phyloP scores from a whole-genome alignment of 2,329 filamentous ascomycete species.

The Byssochlamys sp. region DNA sequence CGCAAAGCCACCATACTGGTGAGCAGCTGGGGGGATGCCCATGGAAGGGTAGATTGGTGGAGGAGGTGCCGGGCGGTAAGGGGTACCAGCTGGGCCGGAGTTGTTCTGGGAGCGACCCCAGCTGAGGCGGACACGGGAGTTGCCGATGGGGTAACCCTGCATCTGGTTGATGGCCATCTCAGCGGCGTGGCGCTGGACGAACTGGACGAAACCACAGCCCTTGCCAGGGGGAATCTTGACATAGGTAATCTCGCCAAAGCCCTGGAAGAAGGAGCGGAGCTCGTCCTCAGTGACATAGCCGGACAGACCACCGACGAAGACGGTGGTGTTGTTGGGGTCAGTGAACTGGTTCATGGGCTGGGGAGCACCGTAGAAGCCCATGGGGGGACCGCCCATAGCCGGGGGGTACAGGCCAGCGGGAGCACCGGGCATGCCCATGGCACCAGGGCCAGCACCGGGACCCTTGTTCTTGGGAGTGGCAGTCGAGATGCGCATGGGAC shows the following conservation, averaged over 20 bases:
- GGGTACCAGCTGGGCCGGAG: slow-evolving; percentile 87
- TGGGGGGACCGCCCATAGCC: slow-evolving; percentile 57
- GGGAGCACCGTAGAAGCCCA: slow-evolving; percentile 55
- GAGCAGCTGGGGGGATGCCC: slow-evolving; percentile 54
- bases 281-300: slow-evolving; percentile 98
- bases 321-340: slow-evolving; percentile 97
- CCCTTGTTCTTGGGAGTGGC: slow-evolving; percentile 88
- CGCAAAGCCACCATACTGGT: slow-evolving; percentile 55
- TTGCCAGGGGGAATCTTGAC: slow-evolving; percentile 99
- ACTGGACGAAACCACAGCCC: slow-evolving; percentile 97
- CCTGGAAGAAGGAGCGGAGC: slow-evolving; percentile 99
- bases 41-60: slow-evolving; percentile 63
- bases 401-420: slow-evolving; percentile 55
- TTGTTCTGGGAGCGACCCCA: slow-evolving; percentile 99
- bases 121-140: slow-evolving; percentile 91
- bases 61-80: slow-evolving; percentile 85
- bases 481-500: slow-evolving; percentile 96
- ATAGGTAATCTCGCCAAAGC: slow-evolving; percentile 98
- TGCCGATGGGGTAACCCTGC: slow-evolving; percentile 98
- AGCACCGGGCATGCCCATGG: slow-evolving; percentile 41
- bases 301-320: slow-evolving; percentile 92
- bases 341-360: slow-evolving; percentile 99
- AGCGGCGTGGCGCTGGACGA: slow-evolving; percentile 93
- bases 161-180: slow-evolving; percentile 99
- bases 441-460: slow-evolving; percentile 45